Percentiles rank a stretch among this genome's conserved stretches.
phyloP scores from a whole-genome alignment of 1,139 yeast genomes.

The Pichia sp. region DNA sequence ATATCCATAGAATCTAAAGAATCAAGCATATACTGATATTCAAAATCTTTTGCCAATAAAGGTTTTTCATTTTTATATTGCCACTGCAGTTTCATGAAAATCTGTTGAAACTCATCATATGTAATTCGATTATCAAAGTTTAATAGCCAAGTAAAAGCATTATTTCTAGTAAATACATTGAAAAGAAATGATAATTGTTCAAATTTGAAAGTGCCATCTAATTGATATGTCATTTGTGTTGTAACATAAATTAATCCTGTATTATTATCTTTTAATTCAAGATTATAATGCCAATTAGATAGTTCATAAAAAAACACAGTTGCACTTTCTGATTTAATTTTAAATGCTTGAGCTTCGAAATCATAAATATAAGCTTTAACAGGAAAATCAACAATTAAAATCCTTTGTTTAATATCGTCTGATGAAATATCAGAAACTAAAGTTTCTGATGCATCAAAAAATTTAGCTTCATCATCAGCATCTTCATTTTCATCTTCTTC shows the following conservation, averaged over 20 bases:
- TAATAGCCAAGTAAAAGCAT: constrained; percentile 56
- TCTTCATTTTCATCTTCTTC: constrained; percentile 20
- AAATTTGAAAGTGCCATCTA: constrained; percentile 62
- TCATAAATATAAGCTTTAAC: constrained; percentile 40
- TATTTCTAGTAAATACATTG: constrained; percentile 42
- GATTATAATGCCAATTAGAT: constrained; percentile 48
- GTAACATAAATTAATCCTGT: constrained; percentile 33
- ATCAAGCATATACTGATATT: constrained; percentile 44
- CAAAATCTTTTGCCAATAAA: constrained; percentile 37
- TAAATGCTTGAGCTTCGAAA: constrained; percentile 44
- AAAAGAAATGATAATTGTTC: constrained; percentile 58
- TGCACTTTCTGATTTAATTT: constrained; percentile 35
- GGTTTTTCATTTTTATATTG: constrained; percentile 47
- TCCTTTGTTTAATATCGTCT: background rate
- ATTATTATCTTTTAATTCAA: constrained; percentile 34
- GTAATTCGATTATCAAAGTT: constrained; percentile 41
- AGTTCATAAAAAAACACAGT: constrained; percentile 39
- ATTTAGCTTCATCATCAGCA: constrained; percentile 25
- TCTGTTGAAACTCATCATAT: constrained; percentile 46
- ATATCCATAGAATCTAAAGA: constrained; percentile 37
- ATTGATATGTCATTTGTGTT: constrained; percentile 38
- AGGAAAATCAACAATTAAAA: constrained; percentile 13
- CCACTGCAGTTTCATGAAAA: constrained; percentile 52
- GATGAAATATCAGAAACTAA: constrained; percentile 17
- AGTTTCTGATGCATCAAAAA: constrained; percentile 25